Evolutionary conservation across 352 stramenopile genomes (phyloP).

Genomic region (Albugo laibachii): DNA sequence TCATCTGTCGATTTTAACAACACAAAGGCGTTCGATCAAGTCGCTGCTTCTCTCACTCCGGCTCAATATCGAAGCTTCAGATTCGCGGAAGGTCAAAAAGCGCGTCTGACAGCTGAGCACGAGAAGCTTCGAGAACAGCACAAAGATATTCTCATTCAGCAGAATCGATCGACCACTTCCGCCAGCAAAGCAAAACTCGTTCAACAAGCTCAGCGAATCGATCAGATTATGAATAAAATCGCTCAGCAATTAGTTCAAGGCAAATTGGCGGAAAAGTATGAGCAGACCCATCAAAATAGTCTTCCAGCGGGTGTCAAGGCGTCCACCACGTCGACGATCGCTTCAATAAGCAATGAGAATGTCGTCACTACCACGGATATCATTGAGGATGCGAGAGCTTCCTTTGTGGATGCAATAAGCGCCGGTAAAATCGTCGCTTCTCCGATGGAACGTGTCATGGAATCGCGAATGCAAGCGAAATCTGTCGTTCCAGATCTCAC

Average conservation of each 20-base stretch:
- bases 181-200: slow-evolving; percentile 48
- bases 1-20: no score
- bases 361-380: background rate
- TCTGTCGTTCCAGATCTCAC: slow-evolving; percentile 57
- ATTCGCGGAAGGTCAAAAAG: slow-evolving; percentile 36
- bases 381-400: background rate
- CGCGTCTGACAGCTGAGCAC: slow-evolving; percentile 43
- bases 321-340: background rate
- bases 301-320: slow-evolving; percentile 9
- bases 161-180: slow-evolving; percentile 45
- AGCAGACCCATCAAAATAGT: slow-evolving; percentile 21
- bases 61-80: slow-evolving; percentile 63
- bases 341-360: background rate
- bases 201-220: slow-evolving; percentile 45
- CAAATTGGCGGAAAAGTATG: slow-evolving; percentile 64
- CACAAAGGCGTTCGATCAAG: no score
- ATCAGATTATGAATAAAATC: slow-evolving; percentile 77
- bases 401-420: background rate
- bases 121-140: slow-evolving; percentile 56
- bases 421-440: background rate
- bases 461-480: no score
- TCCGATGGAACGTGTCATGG: background rate
- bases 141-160: slow-evolving; percentile 57
- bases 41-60: slow-evolving; percentile 16
- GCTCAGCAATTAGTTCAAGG: slow-evolving; percentile 68